Evolutionary conservation across 2,329 filamentous ascomycete species (phyloP), one percentile per base, ranked within the genome.

Genomic region (Fusarium proliferatum): DNA sequence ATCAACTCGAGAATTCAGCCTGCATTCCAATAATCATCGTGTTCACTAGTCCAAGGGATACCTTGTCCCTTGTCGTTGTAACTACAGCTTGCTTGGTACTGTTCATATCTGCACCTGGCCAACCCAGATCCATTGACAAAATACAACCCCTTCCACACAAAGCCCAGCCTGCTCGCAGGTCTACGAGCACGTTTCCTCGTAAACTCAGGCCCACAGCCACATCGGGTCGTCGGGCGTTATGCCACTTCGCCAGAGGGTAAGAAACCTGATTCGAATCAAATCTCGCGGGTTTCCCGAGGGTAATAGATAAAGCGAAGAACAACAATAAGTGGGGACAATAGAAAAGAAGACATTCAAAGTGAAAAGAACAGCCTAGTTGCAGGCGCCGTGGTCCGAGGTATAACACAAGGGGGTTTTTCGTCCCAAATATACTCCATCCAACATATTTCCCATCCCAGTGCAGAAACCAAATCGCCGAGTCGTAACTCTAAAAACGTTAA

Each of bases 361-460:
- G 65, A 48, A 72, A 56, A 77, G 75, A 78, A 75, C 77, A 79
- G 75, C 76, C 76, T 69, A 71, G 58, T 71, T 73, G 73, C 64
- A 75, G 69, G 72, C 75, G 71, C 69, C 77, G 70, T 75, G 65
- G 67, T 68, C 76, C 74, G 65, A 75, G 73, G 72, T 77, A 72
- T 78, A 74, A 71, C 58, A 72, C 68, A 66, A 69, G 60, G 73
- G 69, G 70, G 67, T 53, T 73, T 73, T 73, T 80, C 78, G 74
- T 80, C 78, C 76, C 77, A 80, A 82, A 82, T 81, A 76, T 82
- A 83, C 82, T 83, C 82, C 82, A 79, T 80, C 80, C 81, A 82
- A 82, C 81, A 82, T 80, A 80, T 81, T 76, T 78, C 80, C 80
- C 79, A 78, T 78, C 71, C 79, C 77, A 74, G 77, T 77, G 76